Base-by-base conservation (phyloP, 208 protist genomes). In the Angomonas ambiguus region DNA sequence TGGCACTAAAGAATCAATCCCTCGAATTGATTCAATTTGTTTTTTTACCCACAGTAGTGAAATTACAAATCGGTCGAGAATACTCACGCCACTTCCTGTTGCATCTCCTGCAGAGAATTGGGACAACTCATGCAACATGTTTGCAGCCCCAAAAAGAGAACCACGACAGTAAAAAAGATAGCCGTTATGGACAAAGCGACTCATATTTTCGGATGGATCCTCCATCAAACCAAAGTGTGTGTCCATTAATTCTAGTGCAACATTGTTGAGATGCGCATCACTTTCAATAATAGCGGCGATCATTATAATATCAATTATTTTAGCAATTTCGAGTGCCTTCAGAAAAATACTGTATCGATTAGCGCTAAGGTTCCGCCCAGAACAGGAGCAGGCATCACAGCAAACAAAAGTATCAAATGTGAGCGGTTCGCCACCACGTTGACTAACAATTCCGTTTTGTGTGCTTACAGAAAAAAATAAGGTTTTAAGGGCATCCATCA, bases 231-330 rank as follows among this genome's bases (percentile, higher is more conserved):
- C 69, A 75, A 77, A 76, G 45, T 65, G 69, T 67, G 70, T 60
- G 31, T 74, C 45, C 34, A 76, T 28, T 33, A 92, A 71, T 31
- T 86, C 76, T 55, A 72, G 66, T 48, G 69, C 77, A 59, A 85
- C 67, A 22, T 80, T 80, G 22, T 61, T 61, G 51, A 88, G 62
- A 32, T 73, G 63, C 11, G 27, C 67, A 51, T 89, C 72, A 41
- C 82, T 74, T 11, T 86, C 69, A 48, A 85, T 85, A 22, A 87
- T 76, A 2, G 86, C 80, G 66, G 74, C 79, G 48, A 92, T 89
- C 49, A 87, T 76, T n/a, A 87, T 56, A 60, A 78, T 87, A 67
- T 92, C 86, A 49, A 92, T 77, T 31, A 92, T 75, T 61, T 92
- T 92, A 57, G 73, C 81, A 67, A 87, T 87, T 59, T 92, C 82